Percentiles rank a stretch among this genome's conserved stretches.
Conservation (phyloP, 306 rosid species). For the Glycine tomentella region DNA sequence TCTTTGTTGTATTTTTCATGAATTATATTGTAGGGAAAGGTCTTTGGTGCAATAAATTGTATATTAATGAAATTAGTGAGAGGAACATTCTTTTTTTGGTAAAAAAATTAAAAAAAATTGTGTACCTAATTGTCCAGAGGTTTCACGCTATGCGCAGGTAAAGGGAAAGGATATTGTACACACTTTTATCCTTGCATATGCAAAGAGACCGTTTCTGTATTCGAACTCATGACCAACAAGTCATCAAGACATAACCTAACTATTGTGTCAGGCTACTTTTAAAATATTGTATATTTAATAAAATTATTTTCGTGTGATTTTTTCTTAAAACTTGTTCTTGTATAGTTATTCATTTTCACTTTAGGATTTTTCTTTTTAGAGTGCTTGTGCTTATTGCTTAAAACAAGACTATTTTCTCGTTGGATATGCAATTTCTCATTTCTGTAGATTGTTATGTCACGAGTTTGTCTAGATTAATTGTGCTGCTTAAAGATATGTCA, state of each 20-base stretch:
- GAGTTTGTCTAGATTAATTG: not conserved
- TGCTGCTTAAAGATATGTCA: not conserved
- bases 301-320: constrained; percentile 27
- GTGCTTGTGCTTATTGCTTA: not conserved
- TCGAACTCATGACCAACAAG: no score
- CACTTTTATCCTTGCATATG: no score
- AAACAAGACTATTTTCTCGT: not conserved
- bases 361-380: not conserved
- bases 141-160: no score
- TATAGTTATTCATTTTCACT: not conserved
- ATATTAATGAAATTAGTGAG: constrained; percentile 43
- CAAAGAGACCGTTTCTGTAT: no score
- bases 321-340: constrained; percentile 16
- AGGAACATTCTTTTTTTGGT: constrained; percentile 31
- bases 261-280: no score
- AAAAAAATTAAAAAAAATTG: no score
- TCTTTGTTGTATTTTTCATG: constrained; percentile 35
- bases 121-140: no score
- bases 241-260: no score
- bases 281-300: constrained; percentile 11
- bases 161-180: no score
- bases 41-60: constrained; percentile 43
- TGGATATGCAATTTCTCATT: not conserved
- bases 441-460: not conserved
- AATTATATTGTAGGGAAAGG: constrained; percentile 31